A percentile compares a stretch with the other conserved stretches of the same genome.
These are phyloP conservation scores for Phytophthora fragariae DNA, from an alignment of 352 stramenopile species.

Conservation along the genomic window DNA sequence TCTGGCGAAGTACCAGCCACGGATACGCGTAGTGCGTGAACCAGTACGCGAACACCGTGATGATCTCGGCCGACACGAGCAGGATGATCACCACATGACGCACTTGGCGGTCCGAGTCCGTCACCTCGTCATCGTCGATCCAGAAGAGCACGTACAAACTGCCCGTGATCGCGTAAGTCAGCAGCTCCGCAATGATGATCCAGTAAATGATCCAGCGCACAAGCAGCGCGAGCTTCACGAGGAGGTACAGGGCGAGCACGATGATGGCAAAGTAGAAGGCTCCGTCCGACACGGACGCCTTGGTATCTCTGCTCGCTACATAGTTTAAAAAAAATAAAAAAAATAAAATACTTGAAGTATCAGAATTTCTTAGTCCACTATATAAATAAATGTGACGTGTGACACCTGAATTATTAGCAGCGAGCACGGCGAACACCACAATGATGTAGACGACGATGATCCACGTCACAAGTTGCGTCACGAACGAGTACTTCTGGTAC, in stretches of 20 bases:
- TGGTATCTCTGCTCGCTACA: slow-evolving; percentile 17
- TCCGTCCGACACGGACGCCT: slow-evolving; percentile 42
- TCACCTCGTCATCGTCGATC: slow-evolving; percentile 41
- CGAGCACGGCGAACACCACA: slow-evolving; percentile 47
- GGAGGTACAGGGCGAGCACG: slow-evolving; percentile 63
- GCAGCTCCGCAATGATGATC: slow-evolving; percentile 70
- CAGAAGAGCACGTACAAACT: slow-evolving; percentile 64
- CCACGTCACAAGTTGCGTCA: slow-evolving; percentile 61
- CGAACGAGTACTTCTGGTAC: slow-evolving; percentile 67
- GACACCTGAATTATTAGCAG: slow-evolving; percentile 38
- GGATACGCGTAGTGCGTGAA: slow-evolving; percentile 77
- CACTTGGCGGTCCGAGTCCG: slow-evolving; percentile 39
- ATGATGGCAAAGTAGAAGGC: slow-evolving; percentile 63
- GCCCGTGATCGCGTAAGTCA: slow-evolving; percentile 59
- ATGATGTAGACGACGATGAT: slow-evolving; percentile 65
- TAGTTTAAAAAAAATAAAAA: slow-evolving; percentile 10
- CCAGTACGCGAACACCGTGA: slow-evolving; percentile 63
- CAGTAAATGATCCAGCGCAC: slow-evolving; percentile 89
- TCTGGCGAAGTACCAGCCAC: slow-evolving; percentile 58
- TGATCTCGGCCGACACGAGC: slow-evolving; percentile 48
- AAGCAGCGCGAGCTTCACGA: slow-evolving; percentile 76
- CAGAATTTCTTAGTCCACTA: no score
- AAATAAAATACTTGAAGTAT: neutral
- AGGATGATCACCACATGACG: slow-evolving; percentile 40
- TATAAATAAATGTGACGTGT: no score